phyloP scores from a whole-genome alignment of 2,329 filamentous ascomycete genomes.

The Leptographium wingfieldii region DNA sequence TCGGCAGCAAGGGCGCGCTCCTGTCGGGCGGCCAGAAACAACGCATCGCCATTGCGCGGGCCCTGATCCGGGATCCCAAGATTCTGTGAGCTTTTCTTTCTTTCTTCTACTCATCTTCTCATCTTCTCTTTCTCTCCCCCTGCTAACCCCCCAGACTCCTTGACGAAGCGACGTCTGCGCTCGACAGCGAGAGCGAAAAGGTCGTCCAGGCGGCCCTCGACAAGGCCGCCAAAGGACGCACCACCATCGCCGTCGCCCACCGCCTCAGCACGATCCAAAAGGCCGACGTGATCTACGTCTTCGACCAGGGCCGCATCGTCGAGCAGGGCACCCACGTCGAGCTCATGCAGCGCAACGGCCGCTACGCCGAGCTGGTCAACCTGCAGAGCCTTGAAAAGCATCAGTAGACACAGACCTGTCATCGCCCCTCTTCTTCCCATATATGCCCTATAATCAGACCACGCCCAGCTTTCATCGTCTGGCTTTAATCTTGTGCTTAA shows the following conservation, averaged over 20 bases:
- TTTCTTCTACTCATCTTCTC: too few relatives aligned
- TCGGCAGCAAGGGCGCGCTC: constrained; percentile 76
- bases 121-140: neutral
- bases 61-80: constrained; percentile 80
- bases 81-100: constrained; percentile 38
- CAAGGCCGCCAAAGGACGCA: constrained; percentile 68
- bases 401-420: neutral
- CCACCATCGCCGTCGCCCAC: constrained; percentile 91
- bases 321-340: constrained; percentile 73
- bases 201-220: constrained; percentile 73
- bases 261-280: constrained; percentile 86
- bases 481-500: neutral
- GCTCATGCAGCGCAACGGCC: constrained; percentile 54
- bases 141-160: constrained; percentile 33
- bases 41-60: constrained; percentile 83
- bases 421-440: neutral
- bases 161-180: constrained; percentile 67
- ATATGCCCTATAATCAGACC: neutral
- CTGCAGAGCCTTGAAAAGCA: constrained; percentile 63
- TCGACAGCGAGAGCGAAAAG: constrained; percentile 67
- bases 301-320: constrained; percentile 76
- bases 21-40: constrained; percentile 90
- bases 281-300: constrained; percentile 92
- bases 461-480: neutral
- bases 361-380: constrained; percentile 69